Evolutionary conservation across 2,329 filamentous ascomycete genomes (phyloP), one percentile per base, ranked within the genome.

Genomic region (Cytospora leucostoma): DNA sequence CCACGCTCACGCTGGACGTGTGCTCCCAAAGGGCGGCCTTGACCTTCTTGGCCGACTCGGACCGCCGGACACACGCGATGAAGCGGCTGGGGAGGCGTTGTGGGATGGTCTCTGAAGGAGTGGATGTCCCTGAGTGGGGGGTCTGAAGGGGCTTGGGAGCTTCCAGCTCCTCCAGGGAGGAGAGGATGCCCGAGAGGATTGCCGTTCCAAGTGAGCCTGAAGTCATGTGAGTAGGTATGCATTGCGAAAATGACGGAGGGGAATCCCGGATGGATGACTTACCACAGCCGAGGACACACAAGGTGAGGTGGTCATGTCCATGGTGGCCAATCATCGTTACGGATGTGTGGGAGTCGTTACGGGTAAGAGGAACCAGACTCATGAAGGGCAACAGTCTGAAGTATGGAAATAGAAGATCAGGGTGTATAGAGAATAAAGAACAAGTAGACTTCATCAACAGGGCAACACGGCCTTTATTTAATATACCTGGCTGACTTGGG

Each of bases 221-320:
- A 17, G 44, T n/a, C 8, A 4, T 21, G 27, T 63, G n/a, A 63
- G 40, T 21, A 34, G 37, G 40, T 27, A 19, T 33, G 32, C 51
- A 21, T 33, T 1, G 13, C 21, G 7, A 55, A 12, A 21, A 19
- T 7, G 11, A 33, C n/a, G 15, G 3, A 6, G 27, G 15, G 3
- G 6, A 5, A 17, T 10, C 35, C n/a, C 12, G 35, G 34, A 34
- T 32, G 58, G 21, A 34, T 27, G 27, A 79, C 85, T 73, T 83
- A 90, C 91, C 92, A 76, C 91, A 95, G 71, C 92, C 92, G 64
- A 96, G 82, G 66, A 95, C 86, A 66, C 91, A 86, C 78, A 96
- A 82, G 68, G 90, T 94, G 68, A 93, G 83, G 69, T 82, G 80
- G 49, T 61, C 59, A 8, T 82, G 80, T 37, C 55, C 59, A 8